Percentiles rank a stretch among this genome's conserved stretches.
These are phyloP conservation scores for Colletotrichum ledebouriae DNA, from an alignment of 2,329 filamentous ascomycete species.

Conservation along the genomic window DNA sequence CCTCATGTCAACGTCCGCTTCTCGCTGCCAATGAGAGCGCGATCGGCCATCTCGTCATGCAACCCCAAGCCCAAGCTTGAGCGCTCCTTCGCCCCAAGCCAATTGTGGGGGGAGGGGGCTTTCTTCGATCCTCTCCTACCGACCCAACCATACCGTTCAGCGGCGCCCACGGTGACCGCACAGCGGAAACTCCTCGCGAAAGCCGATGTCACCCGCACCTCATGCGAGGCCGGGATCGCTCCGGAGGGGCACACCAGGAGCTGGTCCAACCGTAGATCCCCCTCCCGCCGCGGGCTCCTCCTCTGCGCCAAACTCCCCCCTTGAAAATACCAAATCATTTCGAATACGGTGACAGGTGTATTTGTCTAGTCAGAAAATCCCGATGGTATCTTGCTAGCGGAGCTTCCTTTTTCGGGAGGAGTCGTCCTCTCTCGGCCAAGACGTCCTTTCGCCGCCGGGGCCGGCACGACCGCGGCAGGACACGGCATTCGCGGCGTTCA, in stretches of 20 bases:
- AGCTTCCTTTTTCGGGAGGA: not conserved
- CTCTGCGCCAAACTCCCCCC: too few relatives aligned
- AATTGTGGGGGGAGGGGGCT: not conserved
- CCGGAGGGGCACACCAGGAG: too few relatives aligned
- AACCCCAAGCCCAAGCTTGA: slow-evolving; percentile 8
- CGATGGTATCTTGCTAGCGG: not conserved
- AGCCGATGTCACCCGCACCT: slow-evolving; percentile 39
- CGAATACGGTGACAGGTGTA: too few relatives aligned
- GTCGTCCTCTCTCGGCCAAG: not conserved
- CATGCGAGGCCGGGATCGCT: slow-evolving; percentile 23
- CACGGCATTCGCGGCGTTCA: not conserved
- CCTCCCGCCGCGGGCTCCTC: too few relatives aligned
- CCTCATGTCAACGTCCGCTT: not conserved
- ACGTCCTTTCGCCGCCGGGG: not conserved
- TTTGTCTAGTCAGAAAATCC: too few relatives aligned
- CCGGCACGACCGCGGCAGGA: not conserved
- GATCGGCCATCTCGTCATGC: slow-evolving; percentile 37
- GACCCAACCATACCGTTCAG: not conserved
- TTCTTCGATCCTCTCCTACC: not conserved
- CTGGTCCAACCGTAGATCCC: not conserved
- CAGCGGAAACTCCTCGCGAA: slow-evolving; percentile 24
- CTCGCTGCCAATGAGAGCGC: slow-evolving; percentile 16
- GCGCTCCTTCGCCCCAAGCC: slow-evolving; percentile 1
- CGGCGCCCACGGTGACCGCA: not conserved
- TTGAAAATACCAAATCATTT: too few relatives aligned